Evolutionary conservation across 2,329 filamentous ascomycete genomes (phyloP).

Genomic region (Nectriaceae sp.): DNA sequence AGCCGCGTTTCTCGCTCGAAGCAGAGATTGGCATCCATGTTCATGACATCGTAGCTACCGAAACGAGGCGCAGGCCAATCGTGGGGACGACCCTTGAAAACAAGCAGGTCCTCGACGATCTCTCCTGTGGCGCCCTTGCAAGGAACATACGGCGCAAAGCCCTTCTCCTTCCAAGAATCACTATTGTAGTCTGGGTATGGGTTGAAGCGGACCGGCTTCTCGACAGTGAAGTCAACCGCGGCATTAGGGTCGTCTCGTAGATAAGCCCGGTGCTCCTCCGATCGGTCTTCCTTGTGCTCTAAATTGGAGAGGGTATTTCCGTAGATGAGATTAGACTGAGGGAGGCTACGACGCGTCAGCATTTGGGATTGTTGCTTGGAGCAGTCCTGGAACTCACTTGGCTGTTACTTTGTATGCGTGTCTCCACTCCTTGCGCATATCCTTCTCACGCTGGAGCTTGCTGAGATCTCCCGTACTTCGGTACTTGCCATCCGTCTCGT

Average conservation of each 20-base stretch:
- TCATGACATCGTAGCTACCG: conserved; percentile 62
- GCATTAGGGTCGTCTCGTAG: conserved; percentile 37
- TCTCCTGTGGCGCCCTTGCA: conserved; percentile 67
- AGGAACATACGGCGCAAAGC: conserved; percentile 59
- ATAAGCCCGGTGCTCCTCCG: conserved; percentile 30
- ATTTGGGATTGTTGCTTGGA: conserved; percentile 16
- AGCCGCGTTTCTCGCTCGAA: conserved; percentile 71
- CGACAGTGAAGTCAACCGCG: conserved; percentile 42
- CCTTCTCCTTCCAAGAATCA: conserved; percentile 56
- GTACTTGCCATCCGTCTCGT: conserved; percentile 38
- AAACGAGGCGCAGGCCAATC: conserved; percentile 62
- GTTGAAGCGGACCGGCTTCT: conserved; percentile 60
- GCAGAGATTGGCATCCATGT: conserved; percentile 64
- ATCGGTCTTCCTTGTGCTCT: conserved; percentile 40
- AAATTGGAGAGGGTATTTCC: conserved; percentile 56
- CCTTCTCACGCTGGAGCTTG: conserved; percentile 43
- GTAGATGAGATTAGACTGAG: conserved; percentile 55
- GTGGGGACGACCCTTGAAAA: conserved; percentile 62
- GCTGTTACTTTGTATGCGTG: conserved; percentile 42
- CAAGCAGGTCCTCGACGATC: conserved; percentile 61
- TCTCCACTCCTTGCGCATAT: conserved; percentile 43
- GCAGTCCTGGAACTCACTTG: conserved; percentile 36
- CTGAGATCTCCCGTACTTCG: conserved; percentile 35
- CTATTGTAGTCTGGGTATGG: conserved; percentile 74
- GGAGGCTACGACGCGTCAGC: conserved; percentile 34